Conservation (phyloP, 2,329 filamentous ascomycete genomes). For the Diplodia mutila region DNA sequence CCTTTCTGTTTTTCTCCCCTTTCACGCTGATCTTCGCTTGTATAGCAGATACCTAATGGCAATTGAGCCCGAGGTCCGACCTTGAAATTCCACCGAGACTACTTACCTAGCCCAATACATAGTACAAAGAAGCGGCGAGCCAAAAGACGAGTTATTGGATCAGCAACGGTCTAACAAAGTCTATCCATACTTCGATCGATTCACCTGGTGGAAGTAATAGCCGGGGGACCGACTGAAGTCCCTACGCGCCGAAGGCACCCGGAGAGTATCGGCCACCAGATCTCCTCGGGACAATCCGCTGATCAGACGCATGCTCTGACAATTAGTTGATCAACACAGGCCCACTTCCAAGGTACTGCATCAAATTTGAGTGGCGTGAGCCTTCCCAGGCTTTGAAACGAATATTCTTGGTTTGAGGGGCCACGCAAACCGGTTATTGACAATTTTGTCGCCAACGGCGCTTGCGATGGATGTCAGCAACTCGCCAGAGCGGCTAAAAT, state of each 20-base stretch:
- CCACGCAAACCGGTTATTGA: no score
- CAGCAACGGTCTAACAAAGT: not conserved
- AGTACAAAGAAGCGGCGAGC: not conserved
- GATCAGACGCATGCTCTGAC: no score
- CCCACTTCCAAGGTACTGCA: no score
- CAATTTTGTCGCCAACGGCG: no score
- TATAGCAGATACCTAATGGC: not conserved
- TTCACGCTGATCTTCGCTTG: not conserved
- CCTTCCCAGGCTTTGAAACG: no score
- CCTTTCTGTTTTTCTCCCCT: not conserved
- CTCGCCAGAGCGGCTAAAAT: no score
- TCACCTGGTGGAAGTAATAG: not conserved
- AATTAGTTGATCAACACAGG: no score
- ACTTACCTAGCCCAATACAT: not conserved
- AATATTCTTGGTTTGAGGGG: no score
- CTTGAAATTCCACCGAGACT: not conserved
- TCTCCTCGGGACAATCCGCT: no score
- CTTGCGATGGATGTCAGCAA: no score
- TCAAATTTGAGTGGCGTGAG: no score
- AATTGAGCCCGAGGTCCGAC: not conserved
- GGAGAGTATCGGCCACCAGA: not conserved
- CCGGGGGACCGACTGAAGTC: not conserved
- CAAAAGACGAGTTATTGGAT: not conserved
- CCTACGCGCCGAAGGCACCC: not conserved
- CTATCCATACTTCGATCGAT: not conserved